These are phyloP conservation scores for Phytophthora pistaciae DNA, from an alignment of 352 stramenopile genomes.

Conservation along the genomic window DNA sequence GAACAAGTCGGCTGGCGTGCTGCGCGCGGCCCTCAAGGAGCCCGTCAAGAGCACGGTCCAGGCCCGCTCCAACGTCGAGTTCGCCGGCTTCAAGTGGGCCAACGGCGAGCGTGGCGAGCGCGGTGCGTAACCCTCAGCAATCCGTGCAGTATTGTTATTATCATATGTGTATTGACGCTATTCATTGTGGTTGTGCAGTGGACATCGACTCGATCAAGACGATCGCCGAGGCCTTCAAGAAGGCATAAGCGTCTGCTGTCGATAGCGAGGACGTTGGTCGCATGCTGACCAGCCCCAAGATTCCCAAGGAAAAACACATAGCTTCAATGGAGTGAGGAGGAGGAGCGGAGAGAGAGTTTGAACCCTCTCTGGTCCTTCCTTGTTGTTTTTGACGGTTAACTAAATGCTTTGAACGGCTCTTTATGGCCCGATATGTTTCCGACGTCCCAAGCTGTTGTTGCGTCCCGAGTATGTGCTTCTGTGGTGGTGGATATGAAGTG, in stretches of 20 bases:
- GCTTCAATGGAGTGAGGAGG: constrained; percentile 22
- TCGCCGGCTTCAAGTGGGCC: constrained; percentile 88
- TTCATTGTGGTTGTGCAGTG: constrained; percentile 36
- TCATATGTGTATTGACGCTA: background rate
- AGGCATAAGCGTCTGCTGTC: constrained; percentile 52
- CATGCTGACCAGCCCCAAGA: constrained; percentile 1
- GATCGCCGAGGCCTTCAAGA: constrained; percentile 81
- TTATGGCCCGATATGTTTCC: constrained; percentile 29
- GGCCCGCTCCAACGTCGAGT: constrained; percentile 79
- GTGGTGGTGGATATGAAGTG: background rate
- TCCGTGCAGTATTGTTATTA: background rate
- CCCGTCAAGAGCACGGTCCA: constrained; percentile 88
- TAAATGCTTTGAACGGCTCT: constrained; percentile 44
- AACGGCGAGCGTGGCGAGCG: constrained; percentile 83
- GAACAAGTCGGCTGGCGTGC: constrained; percentile 82
- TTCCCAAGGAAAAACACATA: constrained; percentile 27
- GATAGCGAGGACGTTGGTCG: constrained; percentile 19
- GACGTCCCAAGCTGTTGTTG: constrained; percentile 12
- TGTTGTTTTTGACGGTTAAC: constrained; percentile 26
- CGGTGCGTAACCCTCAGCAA: constrained; percentile 42
- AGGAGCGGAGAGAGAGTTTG: background rate
- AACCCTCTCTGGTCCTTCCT: constrained; percentile 10
- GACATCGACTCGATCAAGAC: constrained; percentile 87
- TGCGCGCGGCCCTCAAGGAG: constrained; percentile 86
- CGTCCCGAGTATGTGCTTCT: constrained; percentile 1